These are phyloP conservation scores for Pseudodiploospora longispora DNA, from an alignment of 2,329 filamentous ascomycete genomes.

Conservation along the genomic window DNA sequence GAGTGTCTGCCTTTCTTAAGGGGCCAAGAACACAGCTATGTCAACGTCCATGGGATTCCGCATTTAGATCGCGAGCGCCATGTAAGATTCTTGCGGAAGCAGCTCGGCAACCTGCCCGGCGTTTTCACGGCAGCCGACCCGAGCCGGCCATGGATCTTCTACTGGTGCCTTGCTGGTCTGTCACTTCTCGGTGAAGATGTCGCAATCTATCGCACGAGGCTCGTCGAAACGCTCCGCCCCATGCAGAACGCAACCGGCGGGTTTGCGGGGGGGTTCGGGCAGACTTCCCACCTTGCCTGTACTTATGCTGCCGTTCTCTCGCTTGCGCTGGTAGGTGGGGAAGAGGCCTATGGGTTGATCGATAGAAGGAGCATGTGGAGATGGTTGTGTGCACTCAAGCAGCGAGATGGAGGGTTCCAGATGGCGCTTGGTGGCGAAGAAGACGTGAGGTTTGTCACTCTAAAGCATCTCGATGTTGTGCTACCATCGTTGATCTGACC, in stretches of 20 bases:
- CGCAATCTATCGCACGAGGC: slow-evolving; percentile 56
- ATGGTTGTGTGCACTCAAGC: slow-evolving; percentile 82
- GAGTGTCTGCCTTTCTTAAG: slow-evolving; percentile 63
- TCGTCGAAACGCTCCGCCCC: slow-evolving; percentile 66
- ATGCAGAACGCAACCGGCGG: slow-evolving; percentile 80
- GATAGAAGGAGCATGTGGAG: slow-evolving; percentile 83
- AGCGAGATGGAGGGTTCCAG: slow-evolving; percentile 80
- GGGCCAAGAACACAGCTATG: slow-evolving; percentile 40
- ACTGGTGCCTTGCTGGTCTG: slow-evolving; percentile 79
- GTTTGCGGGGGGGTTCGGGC: slow-evolving; percentile 89
- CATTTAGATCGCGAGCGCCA: slow-evolving; percentile 59
- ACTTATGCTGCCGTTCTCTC: slow-evolving; percentile 80
- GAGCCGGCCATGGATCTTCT: slow-evolving; percentile 86
- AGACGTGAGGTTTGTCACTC: slow-evolving; percentile 65
- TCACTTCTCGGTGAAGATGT: slow-evolving; percentile 69
- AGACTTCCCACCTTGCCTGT: slow-evolving; percentile 79
- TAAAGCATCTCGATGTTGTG: slow-evolving; percentile 11
- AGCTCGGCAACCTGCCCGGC: slow-evolving; percentile 55
- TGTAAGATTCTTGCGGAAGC: slow-evolving; percentile 53
- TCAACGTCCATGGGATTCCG: slow-evolving; percentile 68
- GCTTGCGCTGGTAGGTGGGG: slow-evolving; percentile 68
- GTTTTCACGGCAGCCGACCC: slow-evolving; percentile 72
- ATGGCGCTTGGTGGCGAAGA: slow-evolving; percentile 83
- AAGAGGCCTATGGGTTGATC: slow-evolving; percentile 64
- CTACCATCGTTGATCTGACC: slow-evolving; percentile 10